Evolutionary conservation across 768 basidiomycete species (phyloP), one percentile per base, ranked within the genome.

Genomic region (Podaxis sp.): DNA sequence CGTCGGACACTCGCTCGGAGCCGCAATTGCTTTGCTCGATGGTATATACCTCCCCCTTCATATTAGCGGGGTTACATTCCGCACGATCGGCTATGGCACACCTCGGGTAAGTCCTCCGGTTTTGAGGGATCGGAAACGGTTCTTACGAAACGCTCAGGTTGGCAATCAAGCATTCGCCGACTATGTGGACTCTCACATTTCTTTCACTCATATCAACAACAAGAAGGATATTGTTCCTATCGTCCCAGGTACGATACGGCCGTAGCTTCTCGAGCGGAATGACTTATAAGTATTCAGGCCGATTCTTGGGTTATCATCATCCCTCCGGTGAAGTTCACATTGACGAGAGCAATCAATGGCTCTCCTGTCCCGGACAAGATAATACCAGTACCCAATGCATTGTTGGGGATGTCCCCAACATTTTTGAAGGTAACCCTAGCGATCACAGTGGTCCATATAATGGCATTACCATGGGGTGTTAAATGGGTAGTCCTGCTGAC

Each of bases 11-110:
- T 77, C 77, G 4, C 70, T 82, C 5, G 79, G 76, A 63, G 63
- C 62, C 36, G 84, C 84, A 1, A 69, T 87, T 54, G 72, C 83
- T 4, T 73, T 87, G 13, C 73, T 88, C 14, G 84, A 87, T 58
- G 72, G 79, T 10, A 74, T 87, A 40, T 86, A 79, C 64, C 75
- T 88, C 21, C 79, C 79, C 7, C 69, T 82, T 23, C 78, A 82
- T 59, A 68, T 86, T 35, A 74, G 81, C 2, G 70, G 66, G 10
- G 73, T 76, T 2, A 70, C 71, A 5, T 70, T 78, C 67, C 72
- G 62, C 27, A 71, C 71, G 11, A 70, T 81, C 25, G 72, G 73
- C 0, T 81, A 79, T 63, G 79, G 79, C 0, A 67, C 77, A 71
- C 79, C 80, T 18, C 71, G 79, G 56, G 82, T 84, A 35, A 48